These are phyloP conservation scores for Aspergillus pseudonomiae DNA, from an alignment of 2,329 filamentous ascomycete genomes.

Conservation along the genomic window DNA sequence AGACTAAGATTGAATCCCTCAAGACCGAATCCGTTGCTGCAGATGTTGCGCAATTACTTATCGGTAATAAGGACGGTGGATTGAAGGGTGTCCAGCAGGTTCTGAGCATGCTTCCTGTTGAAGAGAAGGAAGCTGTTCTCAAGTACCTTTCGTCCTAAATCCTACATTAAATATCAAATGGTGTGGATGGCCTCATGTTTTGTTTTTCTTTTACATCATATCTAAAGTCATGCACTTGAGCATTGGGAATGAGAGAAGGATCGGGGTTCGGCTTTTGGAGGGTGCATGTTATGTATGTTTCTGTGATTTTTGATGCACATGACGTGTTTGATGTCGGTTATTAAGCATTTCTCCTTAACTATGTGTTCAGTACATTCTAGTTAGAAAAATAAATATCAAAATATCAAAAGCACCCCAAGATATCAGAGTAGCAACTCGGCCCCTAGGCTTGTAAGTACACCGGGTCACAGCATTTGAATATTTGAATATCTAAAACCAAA, in stretches of 20 bases:
- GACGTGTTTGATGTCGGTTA: not conserved
- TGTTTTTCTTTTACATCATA: not conserved
- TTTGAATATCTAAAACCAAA: too few relatives aligned
- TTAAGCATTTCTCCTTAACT: slow-evolving; percentile 2
- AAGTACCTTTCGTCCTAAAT: slow-evolving; percentile 48
- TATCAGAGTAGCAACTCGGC: not conserved
- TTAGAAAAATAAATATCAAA: not conserved
- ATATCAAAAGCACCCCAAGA: not conserved
- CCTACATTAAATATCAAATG: not conserved
- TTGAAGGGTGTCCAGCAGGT: slow-evolving; percentile 87
- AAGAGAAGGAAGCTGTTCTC: slow-evolving; percentile 83
- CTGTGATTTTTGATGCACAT: slow-evolving; percentile 2
- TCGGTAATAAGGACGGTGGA: slow-evolving; percentile 67
- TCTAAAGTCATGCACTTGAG: not conserved
- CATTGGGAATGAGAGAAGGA: not conserved
- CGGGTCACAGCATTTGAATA: not conserved
- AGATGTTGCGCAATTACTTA: slow-evolving; percentile 70
- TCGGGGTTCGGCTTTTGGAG: slow-evolving; percentile 2
- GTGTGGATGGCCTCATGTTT: not conserved
- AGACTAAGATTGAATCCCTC: slow-evolving; percentile 80
- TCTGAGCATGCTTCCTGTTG: slow-evolving; percentile 81
- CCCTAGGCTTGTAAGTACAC: not conserved
- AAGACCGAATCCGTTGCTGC: slow-evolving; percentile 73
- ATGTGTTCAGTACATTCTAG: not conserved
- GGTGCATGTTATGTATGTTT: slow-evolving; percentile 7